Conservation (phyloP, 805 yeast species). For the Grigorovia jiainica region DNA sequence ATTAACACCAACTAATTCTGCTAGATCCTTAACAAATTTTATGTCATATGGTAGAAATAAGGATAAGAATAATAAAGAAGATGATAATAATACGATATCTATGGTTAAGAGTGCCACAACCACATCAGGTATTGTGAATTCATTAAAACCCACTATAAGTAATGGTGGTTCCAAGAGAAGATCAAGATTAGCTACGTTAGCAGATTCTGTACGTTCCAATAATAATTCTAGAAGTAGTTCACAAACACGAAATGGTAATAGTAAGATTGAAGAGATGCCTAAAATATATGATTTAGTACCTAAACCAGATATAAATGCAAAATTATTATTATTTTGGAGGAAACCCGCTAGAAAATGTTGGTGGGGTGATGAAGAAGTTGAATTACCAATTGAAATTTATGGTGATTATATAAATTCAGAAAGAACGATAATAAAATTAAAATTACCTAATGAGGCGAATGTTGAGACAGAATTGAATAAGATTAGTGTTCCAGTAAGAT, state of each 20-base stretch:
- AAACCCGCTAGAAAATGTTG: conserved; percentile 98
- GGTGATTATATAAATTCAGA: conserved; percentile 16
- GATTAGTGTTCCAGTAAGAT: conserved; percentile 40
- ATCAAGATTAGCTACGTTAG: conserved; percentile 53
- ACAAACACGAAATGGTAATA: conserved; percentile 22
- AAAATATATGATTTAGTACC: conserved; percentile 26
- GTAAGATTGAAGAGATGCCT: conserved; percentile 23
- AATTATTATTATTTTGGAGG: conserved; percentile 85
- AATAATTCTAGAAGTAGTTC: conserved; percentile 41
- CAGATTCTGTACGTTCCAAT: conserved; percentile 49
- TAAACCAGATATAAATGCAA: conserved; percentile 37
- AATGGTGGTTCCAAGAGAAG: not conserved
- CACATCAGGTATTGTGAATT: conserved; percentile 1
- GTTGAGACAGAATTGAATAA: conserved; percentile 10
- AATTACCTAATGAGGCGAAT: conserved; percentile 10
- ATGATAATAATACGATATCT: conserved; percentile 1
- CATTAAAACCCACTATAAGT: not conserved
- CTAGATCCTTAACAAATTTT: conserved; percentile 15
- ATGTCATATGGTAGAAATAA: not conserved
- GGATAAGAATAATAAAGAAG: not conserved
- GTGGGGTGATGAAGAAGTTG: conserved; percentile 72
- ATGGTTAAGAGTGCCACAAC: conserved; percentile 1
- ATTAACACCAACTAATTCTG: conserved; percentile 8
- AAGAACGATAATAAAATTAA: conserved; percentile 8
- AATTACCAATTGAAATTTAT: conserved; percentile 30